Conservation (phyloP, 306 rosid genomes). For the Medicago arabica region DNA sequence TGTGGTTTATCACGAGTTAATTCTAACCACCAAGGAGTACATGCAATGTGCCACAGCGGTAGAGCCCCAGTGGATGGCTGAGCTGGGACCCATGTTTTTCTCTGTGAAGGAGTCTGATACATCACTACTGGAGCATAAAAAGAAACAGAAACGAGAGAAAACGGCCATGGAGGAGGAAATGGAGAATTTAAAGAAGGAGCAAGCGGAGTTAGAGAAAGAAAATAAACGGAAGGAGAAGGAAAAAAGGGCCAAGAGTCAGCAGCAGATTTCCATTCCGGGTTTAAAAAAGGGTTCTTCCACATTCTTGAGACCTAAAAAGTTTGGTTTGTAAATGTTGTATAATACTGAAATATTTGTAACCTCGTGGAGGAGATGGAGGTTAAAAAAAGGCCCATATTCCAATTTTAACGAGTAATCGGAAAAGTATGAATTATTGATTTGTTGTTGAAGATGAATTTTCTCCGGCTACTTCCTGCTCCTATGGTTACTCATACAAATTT, state of each 20-base stretch:
- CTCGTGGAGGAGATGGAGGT: neutral
- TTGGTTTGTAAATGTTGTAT: constrained; percentile 66
- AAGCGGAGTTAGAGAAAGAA: constrained; percentile 69
- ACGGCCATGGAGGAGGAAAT: constrained; percentile 98
- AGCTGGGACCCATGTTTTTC: constrained; percentile 96
- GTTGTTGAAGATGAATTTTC: neutral
- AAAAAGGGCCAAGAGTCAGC: constrained; percentile 73
- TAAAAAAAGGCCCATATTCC: constrained; percentile 10
- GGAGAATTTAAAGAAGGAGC: constrained; percentile 86
- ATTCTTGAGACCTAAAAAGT: constrained; percentile 78
- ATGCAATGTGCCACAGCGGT: constrained; percentile 98
- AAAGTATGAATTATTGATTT: neutral
- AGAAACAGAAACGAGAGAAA: constrained; percentile 87
- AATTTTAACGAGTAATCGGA: neutral
- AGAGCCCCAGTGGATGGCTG: constrained; percentile 98
- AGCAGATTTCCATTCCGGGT: constrained; percentile 79
- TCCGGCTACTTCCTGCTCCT: neutral
- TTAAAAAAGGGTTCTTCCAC: constrained; percentile 78
- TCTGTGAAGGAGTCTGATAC: constrained; percentile 98
- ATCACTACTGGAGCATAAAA: constrained; percentile 85
- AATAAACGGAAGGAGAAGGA: constrained; percentile 63
- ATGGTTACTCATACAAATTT: neutral
- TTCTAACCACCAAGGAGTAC: constrained; percentile 87
- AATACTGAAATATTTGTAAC: constrained; percentile 13
- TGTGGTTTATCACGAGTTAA: constrained; percentile 87